Evolutionary conservation across 1,139 yeast genomes (phyloP), one percentile per base, ranked within the genome.

Genomic region (Scheffersomyces lignicola): DNA sequence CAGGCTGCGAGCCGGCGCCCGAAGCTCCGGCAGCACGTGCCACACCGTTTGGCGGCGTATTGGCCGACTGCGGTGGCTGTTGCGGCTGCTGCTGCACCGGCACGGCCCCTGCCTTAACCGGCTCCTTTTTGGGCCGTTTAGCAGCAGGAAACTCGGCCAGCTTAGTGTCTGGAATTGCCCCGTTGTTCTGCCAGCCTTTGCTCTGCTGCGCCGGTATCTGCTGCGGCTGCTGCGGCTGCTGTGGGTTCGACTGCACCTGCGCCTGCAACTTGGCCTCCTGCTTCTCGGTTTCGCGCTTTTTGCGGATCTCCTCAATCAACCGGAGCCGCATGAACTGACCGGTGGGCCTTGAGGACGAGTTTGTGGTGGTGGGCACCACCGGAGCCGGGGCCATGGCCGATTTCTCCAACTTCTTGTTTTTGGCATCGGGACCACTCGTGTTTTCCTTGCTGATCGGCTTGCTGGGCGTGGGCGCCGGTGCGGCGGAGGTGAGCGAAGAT

Each of bases 281-380:
- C 43, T 67, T 68, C 36, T 69, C 74, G 3, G 68, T 58, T 42
- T 69, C 75, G 45, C 67, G 64, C 41, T 70, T 52, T 40, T 70
- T 70, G 20, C 76, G 51, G 17, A 70, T 69, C 42, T 70, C 76
- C 42, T 71, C 76, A 38, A 71, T 69, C 40, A 69, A 65, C 20
- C 77, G 49, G 29, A 71, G 55, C 38, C 77, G 60, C 76, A 70
- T 69, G 42, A 71, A 71, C 47, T 70, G 76, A 22, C 71, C 72
- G 4, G 70, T 56, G 14, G 60, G 50, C 22, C 57, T 43, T n/a
- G 58, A 45, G 7, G 59, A 47, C 15, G 53, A 43, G 32, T 36
- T 42, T 6, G 34, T 13, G 6, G 47, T 40, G 9, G 58, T 46
- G 4, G 58, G 40, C n/a, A 43, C 44, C 1, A 34, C 35, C 4